Evolutionary conservation across 2,329 filamentous ascomycete species (phyloP).

Genomic region (Diaporthe destruens): DNA sequence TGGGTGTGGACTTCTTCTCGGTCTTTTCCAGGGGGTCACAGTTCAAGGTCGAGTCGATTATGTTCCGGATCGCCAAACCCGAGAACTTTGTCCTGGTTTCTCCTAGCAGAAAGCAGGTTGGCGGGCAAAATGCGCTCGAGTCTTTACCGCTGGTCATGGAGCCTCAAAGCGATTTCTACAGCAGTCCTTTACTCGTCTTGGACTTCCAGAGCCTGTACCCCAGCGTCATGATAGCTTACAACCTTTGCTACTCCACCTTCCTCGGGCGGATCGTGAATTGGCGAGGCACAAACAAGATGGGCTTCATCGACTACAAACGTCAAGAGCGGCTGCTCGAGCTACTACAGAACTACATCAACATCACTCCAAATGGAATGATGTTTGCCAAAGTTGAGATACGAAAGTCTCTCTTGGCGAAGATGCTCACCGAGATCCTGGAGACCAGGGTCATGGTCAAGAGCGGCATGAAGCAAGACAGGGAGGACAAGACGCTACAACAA

Average conservation of each 20-base stretch:
- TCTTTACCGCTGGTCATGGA: slow-evolving; percentile 98
- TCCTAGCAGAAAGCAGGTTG: slow-evolving; percentile 91
- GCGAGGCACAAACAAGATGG: slow-evolving; percentile 95
- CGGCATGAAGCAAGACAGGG: slow-evolving; percentile 94
- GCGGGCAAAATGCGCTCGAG: slow-evolving; percentile 92
- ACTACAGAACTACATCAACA: slow-evolving; percentile 87
- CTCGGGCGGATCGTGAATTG: slow-evolving; percentile 87
- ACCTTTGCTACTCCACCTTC: slow-evolving; percentile 98
- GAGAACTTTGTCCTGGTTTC: slow-evolving; percentile 94
- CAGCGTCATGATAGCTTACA: slow-evolving; percentile 99
- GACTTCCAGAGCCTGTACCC: slow-evolving; percentile 98
- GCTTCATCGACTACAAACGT: slow-evolving; percentile 88
- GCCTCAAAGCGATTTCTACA: slow-evolving; percentile 94
- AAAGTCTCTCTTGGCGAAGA: slow-evolving; percentile 92
- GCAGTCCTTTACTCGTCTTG: slow-evolving; percentile 86
- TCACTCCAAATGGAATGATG: slow-evolving; percentile 97
- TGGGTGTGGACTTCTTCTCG: slow-evolving; percentile 97
- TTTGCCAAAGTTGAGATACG: slow-evolving; percentile 88
- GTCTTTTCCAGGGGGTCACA: slow-evolving; percentile 96
- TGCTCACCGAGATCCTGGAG: slow-evolving; percentile 95
- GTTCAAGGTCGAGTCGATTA: slow-evolving; percentile 98
- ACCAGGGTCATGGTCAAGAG: slow-evolving; percentile 98
- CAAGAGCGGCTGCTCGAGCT: slow-evolving; percentile 81
- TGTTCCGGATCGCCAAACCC: slow-evolving; percentile 98
- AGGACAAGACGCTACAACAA: slow-evolving; percentile 86